Evolutionary conservation across 2,329 filamentous ascomycete species (phyloP).

Genomic region (Paracorniculantispora psalliotae): DNA sequence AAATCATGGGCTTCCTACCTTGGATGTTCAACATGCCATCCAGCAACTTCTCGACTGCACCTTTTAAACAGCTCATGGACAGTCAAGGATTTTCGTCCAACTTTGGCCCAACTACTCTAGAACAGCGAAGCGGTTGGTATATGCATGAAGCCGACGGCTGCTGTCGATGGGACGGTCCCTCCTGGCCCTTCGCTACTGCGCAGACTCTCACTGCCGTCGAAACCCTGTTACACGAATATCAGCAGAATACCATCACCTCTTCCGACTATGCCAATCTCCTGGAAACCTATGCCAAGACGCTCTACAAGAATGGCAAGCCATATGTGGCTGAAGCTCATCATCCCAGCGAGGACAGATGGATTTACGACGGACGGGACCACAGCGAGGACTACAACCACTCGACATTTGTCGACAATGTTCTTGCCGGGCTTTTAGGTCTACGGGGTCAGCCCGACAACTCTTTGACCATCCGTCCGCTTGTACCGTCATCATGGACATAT

Average conservation of each 20-base stretch:
- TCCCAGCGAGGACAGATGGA: constrained; percentile 24
- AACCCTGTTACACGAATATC: constrained; percentile 27
- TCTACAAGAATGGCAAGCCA: constrained; percentile 32
- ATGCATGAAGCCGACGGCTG: constrained; percentile 23
- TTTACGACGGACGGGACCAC: constrained; percentile 30
- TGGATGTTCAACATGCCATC: constrained; percentile 38
- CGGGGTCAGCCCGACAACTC: constrained; percentile 33
- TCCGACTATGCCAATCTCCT: constrained; percentile 35
- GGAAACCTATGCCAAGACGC: constrained; percentile 34
- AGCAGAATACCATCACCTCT: constrained; percentile 26
- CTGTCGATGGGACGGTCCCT: constrained; percentile 41
- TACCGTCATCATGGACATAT: constrained; percentile 32
- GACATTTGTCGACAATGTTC: constrained; percentile 39
- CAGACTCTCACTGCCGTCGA: constrained; percentile 37
- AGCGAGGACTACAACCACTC: constrained; percentile 35
- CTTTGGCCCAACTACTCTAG: constrained; percentile 38
- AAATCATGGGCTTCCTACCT: constrained; percentile 38
- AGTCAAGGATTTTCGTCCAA: constrained; percentile 30
- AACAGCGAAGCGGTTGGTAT: constrained; percentile 36
- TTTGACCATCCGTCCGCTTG: constrained; percentile 34
- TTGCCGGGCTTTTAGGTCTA: constrained; percentile 38
- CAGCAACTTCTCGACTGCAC: constrained; percentile 21
- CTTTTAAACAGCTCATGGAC: constrained; percentile 15
- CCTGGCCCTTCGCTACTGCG: constrained; percentile 40
- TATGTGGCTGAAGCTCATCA: constrained; percentile 41